Base-by-base conservation (phyloP, 164 flowering plant genomes). In the Warburgia ugandensis region DNA sequence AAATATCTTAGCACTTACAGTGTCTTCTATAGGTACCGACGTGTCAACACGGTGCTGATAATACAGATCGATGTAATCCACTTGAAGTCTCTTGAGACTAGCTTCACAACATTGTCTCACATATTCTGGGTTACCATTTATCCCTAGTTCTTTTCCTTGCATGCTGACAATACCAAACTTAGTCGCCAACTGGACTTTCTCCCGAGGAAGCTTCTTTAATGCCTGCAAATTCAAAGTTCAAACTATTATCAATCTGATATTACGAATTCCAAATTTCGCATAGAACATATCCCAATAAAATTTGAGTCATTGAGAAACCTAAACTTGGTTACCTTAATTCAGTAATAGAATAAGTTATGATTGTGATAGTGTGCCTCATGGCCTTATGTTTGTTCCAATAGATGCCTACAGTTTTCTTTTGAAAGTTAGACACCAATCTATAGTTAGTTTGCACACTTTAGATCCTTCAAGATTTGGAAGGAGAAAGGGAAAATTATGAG, bases 41-140 rank as follows among this genome's bases (percentile, higher is more conserved):
- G 29, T 52, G 55, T 84, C 94, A 7, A 82, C 65, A 4, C 84
- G 66, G 25, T 84, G 86, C 65, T 69, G 80, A 61, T 70, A 81
- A 40, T 79, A 84, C 5, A 84, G 69, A 72, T 84, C 86, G 32
- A 81, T 75, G 26, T 79, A 84, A 50, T 76, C 79, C 17, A 84
- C 77, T 55, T 49, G 74, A 33, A 84, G 83, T 4, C 73, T 65
- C 62, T 73, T 75, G 32, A 84, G 71, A 51, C 86, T 81, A 29
- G 74, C 79, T 55, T 84, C 86, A 58, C 94, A 84, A 56, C 83
- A 76, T 22, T 57, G 8, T 0, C 89, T 57, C 6, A 75, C 84
- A 59, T 81, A 81, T 48, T 68, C 86, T 13, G 94, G 80, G 2
- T 59, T 68, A 16, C 94, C 88, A 12, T 60, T 68, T 14, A 74